Percentiles rank a stretch among this genome's conserved stretches.
phyloP scores from a whole-genome alignment of 192 early-diverging fungal genomes.

The Gryganskiella cystojenkinii region DNA sequence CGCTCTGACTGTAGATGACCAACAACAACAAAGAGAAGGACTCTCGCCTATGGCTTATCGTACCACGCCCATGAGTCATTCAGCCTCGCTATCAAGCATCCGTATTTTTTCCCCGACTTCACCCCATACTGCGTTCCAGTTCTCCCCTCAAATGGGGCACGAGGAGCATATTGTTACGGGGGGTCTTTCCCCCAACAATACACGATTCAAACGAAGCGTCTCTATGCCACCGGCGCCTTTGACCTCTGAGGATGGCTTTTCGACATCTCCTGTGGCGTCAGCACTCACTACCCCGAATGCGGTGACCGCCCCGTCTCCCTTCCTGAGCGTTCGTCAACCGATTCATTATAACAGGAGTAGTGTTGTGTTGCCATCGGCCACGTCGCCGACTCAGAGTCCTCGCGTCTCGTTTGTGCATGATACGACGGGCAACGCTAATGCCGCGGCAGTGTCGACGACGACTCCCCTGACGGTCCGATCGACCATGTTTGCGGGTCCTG shows the following conservation, averaged over 20 bases:
- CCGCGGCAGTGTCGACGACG: background rate
- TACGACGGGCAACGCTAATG: background rate
- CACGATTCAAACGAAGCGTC: conserved; percentile 4
- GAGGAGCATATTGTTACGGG: background rate
- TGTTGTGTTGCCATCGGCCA: background rate
- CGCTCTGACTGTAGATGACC: too few species aligned
- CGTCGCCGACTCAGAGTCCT: conserved; percentile 2
- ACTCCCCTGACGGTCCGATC: conserved; percentile 2
- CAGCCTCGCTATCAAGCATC: conserved; percentile 8
- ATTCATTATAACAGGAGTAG: background rate
- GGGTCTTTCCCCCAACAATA: background rate
- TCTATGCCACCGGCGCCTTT: conserved; percentile 9
- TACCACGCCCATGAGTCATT: background rate
- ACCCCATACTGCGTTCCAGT: background rate
- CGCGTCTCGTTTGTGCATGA: conserved; percentile 1
- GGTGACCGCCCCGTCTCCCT: background rate
- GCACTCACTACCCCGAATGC: background rate
- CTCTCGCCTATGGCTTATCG: too few species aligned
- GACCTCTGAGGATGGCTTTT: background rate
- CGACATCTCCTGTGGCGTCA: background rate
- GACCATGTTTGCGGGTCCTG: conserved; percentile 5
- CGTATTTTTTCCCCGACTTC: conserved; percentile 5
- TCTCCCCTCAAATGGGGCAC: background rate
- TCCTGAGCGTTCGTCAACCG: conserved; percentile 3
- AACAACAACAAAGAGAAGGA: too few species aligned